phyloP scores from a whole-genome alignment of 768 basidiomycete genomes.

The Peribolospora baueri region DNA sequence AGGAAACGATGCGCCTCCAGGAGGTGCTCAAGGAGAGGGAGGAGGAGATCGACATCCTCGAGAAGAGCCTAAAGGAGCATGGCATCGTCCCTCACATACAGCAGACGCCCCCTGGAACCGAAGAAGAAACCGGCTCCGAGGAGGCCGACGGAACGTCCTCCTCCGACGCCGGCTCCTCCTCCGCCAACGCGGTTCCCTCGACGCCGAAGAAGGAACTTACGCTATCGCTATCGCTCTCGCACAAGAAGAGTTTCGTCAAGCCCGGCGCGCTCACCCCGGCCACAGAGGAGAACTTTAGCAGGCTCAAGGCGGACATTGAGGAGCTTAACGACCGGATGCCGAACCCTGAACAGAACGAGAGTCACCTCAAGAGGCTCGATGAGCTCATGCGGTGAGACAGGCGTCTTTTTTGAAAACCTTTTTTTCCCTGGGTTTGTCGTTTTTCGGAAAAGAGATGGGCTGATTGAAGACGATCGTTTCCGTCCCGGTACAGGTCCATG shows the following conservation, averaged over 20 bases:
- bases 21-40: constrained; percentile 76
- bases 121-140: constrained; percentile 11
- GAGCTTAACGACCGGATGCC: constrained; percentile 19
- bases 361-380: constrained; percentile 31
- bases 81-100: not conserved
- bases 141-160: not conserved
- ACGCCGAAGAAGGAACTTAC: not conserved
- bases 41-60: constrained; percentile 59
- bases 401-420: not conserved
- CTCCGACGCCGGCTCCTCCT: not conserved
- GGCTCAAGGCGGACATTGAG: constrained; percentile 40
- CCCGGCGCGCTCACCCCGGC: too few relatives aligned
- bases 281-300: constrained; percentile 27
- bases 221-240: not conserved
- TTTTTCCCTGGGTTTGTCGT: not conserved
- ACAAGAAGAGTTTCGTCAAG: too few relatives aligned
- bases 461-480: constrained; percentile 5
- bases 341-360: not conserved
- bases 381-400: constrained; percentile 66
- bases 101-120: not conserved
- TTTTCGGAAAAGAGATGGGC: too few relatives aligned
- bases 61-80: constrained; percentile 28
- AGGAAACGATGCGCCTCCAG: constrained; percentile 86
- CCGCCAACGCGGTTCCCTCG: constrained; percentile 2
- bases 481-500: constrained; percentile 45